phyloP scores from a whole-genome alignment of 169 alveolate genomes.

The Cryptosporidium muris region DNA sequence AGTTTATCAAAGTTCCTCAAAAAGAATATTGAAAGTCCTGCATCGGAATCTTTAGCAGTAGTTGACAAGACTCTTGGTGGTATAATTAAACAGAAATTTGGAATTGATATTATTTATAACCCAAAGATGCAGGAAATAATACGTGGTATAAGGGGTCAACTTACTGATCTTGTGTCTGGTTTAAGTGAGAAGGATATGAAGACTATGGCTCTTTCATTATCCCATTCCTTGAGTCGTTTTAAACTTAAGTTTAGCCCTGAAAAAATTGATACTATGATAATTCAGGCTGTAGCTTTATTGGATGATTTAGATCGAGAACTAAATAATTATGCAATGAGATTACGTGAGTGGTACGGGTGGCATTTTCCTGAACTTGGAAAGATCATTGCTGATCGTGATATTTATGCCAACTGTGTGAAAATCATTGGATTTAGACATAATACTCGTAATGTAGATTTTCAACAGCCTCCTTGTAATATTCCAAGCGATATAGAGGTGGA shows the following conservation, averaged over 20 bases:
- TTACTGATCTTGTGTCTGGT: conserved; percentile 84
- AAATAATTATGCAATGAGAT: conserved; percentile 99
- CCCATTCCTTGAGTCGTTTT: conserved; percentile 92
- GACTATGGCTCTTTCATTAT: conserved; percentile 88
- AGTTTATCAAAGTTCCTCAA: conserved; percentile 92
- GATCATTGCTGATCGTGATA: conserved; percentile 92
- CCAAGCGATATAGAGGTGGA: conserved; percentile 94
- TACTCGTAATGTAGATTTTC: conserved; percentile 80
- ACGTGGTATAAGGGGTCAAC: conserved; percentile 86
- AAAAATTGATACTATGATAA: conserved; percentile 98
- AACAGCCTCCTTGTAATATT: conserved; percentile 77
- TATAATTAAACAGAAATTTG: conserved; percentile 85
- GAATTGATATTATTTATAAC: conserved; percentile 80
- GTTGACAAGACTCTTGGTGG: conserved; percentile 89
- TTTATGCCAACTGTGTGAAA: conserved; percentile 91
- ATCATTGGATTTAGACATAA: conserved; percentile 89
- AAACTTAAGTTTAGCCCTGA: conserved; percentile 98
- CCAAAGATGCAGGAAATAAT: conserved; percentile 86
- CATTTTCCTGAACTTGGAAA: conserved; percentile 99
- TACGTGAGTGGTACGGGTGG: conserved; percentile 98
- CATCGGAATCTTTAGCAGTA: conserved; percentile 73
- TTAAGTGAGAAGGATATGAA: conserved; percentile 84
- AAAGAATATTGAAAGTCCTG: conserved; percentile 86
- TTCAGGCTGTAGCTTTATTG: conserved; percentile 97
- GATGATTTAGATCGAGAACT: conserved; percentile 97